Base-by-base conservation (phyloP, 768 basidiomycete genomes). In the Tulasnella sp. region DNA sequence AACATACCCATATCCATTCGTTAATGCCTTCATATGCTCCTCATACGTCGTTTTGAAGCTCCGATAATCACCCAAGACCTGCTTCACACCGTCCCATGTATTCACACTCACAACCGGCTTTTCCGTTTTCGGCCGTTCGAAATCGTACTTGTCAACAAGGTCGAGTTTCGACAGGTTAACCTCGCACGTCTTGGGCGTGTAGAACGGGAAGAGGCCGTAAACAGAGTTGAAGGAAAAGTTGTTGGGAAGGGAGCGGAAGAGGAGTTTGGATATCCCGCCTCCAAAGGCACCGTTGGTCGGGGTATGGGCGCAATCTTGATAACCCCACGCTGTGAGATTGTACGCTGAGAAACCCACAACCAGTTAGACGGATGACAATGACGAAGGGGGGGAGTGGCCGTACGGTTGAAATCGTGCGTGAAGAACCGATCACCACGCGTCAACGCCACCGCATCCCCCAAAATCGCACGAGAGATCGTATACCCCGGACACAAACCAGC, bases 391-490 rank as follows among this genome's bases (percentile, higher is more conserved):
- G n/a, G n/a, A n/a, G n/a, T n/a, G n/a, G 17, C 71, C 83, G 19
- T 62, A 84, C 85, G 84, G 6, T 84, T 89, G 63, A 80, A 81
- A 40, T 88, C 85, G 7, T 75, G 74, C 0, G 87, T 88, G 61
- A 86, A 69, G 71, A 84, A 89, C 4, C 84, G 78, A 65, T 91
- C 88, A 6, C 88, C 86, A 31, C 87, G 78, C 29, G 77, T 79
- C 57, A 90, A 72, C 60, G 75, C 79, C 27, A 59, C 61, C 1
- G 66, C 66, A 49, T 66, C 65, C 9, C 81, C 74, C 12, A 92
- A 72, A 61, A 92, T 90, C n/a, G 86, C 84, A 41, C 88, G 75
- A 6, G 86, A 86, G 61, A 86, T 83, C 4, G 88, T 89, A 70
- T 81, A 88, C 25, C 86, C 84, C 4, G 86, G 86, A 66, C 86